A percentile compares a stretch with the other conserved stretches of the same genome.
phyloP scores from a whole-genome alignment of 192 early-diverging fungal genomes.

The Rhizophagus clarus region DNA sequence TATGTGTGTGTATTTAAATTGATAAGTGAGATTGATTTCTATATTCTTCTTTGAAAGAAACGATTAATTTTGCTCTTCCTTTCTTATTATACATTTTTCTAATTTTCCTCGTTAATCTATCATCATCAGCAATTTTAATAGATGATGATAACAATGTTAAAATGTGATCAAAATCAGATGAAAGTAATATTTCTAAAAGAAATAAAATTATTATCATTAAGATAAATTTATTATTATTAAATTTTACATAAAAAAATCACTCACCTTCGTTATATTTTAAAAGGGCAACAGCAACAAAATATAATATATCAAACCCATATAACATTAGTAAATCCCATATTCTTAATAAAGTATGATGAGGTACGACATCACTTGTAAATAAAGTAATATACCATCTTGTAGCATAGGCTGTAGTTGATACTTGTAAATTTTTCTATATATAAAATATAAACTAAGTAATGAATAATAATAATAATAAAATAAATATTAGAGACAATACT shows the following conservation, averaged over 20 bases:
- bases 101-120: constrained; percentile 44
- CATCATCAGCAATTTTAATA: constrained; percentile 53
- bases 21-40: neutral
- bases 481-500: constrained; percentile 16
- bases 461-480: neutral
- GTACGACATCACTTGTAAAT: constrained; percentile 55
- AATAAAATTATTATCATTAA: neutral
- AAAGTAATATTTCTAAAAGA: constrained; percentile 39
- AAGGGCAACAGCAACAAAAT: constrained; percentile 53
- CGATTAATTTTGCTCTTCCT: neutral
- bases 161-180: constrained; percentile 48
- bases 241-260: neutral
- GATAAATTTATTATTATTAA: too few species aligned
- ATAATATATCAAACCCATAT: constrained; percentile 55
- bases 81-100: constrained; percentile 38
- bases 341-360: constrained; percentile 52
- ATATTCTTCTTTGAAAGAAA: constrained; percentile 16
- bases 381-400: constrained; percentile 64
- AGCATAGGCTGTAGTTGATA: constrained; percentile 53
- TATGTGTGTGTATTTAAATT: neutral
- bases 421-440: constrained; percentile 45
- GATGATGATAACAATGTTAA: constrained; percentile 52
- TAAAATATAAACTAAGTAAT: neutral
- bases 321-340: constrained; percentile 60
- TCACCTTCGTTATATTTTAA: constrained; percentile 52